Evolutionary conservation across 2,329 filamentous ascomycete species (phyloP).

Genomic region (Seiridium unicorne): DNA sequence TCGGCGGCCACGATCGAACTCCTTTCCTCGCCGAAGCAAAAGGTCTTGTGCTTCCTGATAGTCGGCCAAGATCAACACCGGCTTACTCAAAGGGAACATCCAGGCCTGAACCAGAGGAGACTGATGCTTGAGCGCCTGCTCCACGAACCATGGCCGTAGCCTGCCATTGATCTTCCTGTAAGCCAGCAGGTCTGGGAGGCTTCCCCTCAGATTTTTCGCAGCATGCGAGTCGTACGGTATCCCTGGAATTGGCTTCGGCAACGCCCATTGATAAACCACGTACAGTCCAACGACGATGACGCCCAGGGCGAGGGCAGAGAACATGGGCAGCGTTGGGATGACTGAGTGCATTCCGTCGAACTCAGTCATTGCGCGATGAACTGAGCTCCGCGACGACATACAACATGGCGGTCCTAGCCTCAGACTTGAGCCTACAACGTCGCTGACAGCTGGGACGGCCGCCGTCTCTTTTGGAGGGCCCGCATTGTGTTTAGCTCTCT

Average conservation of each 20-base stretch:
- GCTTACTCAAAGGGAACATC: slow-evolving; percentile 27
- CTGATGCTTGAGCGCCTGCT: slow-evolving; percentile 12
- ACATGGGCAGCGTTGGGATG: neutral
- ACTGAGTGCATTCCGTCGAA: neutral
- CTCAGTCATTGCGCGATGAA: neutral
- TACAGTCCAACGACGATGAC: slow-evolving; percentile 1
- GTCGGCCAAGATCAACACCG: slow-evolving; percentile 30
- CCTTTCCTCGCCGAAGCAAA: slow-evolving; percentile 25
- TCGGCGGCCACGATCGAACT: slow-evolving; percentile 29
- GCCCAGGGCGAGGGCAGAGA: neutral
- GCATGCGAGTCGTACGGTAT: slow-evolving; percentile 25
- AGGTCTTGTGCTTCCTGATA: slow-evolving; percentile 32
- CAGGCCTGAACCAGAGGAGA: slow-evolving; percentile 33
- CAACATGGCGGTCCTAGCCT: too few species aligned
- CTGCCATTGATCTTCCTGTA: slow-evolving; percentile 11
- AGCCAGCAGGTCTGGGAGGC: slow-evolving; percentile 17
- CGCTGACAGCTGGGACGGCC: too few species aligned
- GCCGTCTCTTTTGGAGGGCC: neutral
- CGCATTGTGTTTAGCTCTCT: too few species aligned
- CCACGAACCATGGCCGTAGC: slow-evolving; percentile 13
- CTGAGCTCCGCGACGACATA: neutral
- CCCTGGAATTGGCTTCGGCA: slow-evolving; percentile 26
- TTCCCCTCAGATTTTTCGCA: slow-evolving; percentile 18
- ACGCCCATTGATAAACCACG: slow-evolving; percentile 14
- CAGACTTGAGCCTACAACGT: too few species aligned